Base-by-base conservation (phyloP, 2,329 filamentous ascomycete species). In the Aspergillus caelatus region DNA sequence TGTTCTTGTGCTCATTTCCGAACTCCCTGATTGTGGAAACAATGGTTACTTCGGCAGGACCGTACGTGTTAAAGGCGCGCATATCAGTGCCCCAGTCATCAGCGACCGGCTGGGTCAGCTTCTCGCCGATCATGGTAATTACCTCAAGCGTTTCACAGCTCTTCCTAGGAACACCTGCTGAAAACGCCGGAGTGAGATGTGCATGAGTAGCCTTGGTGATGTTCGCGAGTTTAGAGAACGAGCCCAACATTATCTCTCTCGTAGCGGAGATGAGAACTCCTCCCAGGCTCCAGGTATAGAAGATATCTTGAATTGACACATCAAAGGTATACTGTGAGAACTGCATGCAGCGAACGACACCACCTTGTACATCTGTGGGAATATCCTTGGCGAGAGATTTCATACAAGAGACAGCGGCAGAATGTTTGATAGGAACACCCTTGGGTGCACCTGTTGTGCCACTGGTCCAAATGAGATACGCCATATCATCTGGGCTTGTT, bases 401-500 rank as follows among this genome's bases (percentile, higher is more conserved):
- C 73, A 80, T 78, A 61, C 76, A 74, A 3, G 71, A 70, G 2
- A 77, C 72, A 2, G 72, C 79, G 23, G 78, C 75, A n/a, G 62
- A 66, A 62, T 79, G 77, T 7, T 65, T 72, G 30, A 80, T 77
- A 0, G 75, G 74, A 8, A 80, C 78, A 26, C 76, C 78, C 60
- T 80, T 80, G 1, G 78, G 77, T 21, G 72, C 70, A 10, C 77
- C 76, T 11, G 76, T 77, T 10, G 75, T 78, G 3, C 76, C 76
- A 62, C 72, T 75, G 6, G 75, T 80, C 74, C 75, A 80, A 36
- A 82, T 78, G n/a, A 81, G 64, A 60, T 79, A 79, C 2, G 74
- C 75, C 50, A 71, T 72, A 58, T 56, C 67, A 39, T 65, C 56
- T 26, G 69, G 60, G 48, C 61, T 61, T 61, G 64, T 55, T 36